These are phyloP conservation scores for Abrus precatorius DNA, from an alignment of 306 rosid genomes.

Conservation along the genomic window DNA sequence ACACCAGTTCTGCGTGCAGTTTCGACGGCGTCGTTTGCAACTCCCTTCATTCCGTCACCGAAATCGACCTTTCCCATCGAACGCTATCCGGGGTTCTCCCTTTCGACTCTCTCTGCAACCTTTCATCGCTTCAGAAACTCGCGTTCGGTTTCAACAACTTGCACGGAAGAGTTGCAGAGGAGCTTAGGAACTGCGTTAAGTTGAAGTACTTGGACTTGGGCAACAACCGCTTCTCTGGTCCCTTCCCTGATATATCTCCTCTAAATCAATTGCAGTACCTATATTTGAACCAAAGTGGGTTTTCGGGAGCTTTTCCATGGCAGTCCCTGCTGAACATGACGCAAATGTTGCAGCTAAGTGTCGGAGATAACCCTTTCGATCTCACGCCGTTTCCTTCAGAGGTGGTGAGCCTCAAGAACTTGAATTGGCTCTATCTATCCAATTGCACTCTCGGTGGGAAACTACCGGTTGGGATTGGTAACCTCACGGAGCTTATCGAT, in stretches of 20 bases:
- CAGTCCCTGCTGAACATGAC: conserved; percentile 61
- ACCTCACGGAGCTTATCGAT: conserved; percentile 63
- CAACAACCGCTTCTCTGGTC: conserved; percentile 65
- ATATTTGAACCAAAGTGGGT: conserved; percentile 64
- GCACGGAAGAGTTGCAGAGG: conserved; percentile 53
- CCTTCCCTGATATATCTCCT: conserved; percentile 71
- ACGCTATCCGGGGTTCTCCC: conserved; percentile 69
- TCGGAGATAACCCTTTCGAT: conserved; percentile 79
- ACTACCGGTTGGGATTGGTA: conserved; percentile 76
- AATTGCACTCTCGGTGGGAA: conserved; percentile 72
- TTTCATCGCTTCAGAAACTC: conserved; percentile 65
- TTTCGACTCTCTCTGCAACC: conserved; percentile 70
- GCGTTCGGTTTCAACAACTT: conserved; percentile 68
- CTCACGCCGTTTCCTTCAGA: conserved; percentile 64
- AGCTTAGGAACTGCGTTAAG: conserved; percentile 66
- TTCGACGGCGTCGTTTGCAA: conserved; percentile 76
- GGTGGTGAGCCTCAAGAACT: conserved; percentile 55
- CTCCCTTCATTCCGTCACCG: conserved; percentile 49
- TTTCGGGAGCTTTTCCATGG: conserved; percentile 88
- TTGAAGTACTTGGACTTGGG: conserved; percentile 77
- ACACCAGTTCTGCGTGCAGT: conserved; percentile 45
- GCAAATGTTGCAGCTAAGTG: conserved; percentile 64
- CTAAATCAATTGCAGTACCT: conserved; percentile 60
- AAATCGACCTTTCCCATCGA: conserved; percentile 64
- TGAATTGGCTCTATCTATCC: conserved; percentile 70